These are phyloP conservation scores for Xylariaceae sp. DNA, from an alignment of 2,329 filamentous ascomycete species.

Conservation along the genomic window DNA sequence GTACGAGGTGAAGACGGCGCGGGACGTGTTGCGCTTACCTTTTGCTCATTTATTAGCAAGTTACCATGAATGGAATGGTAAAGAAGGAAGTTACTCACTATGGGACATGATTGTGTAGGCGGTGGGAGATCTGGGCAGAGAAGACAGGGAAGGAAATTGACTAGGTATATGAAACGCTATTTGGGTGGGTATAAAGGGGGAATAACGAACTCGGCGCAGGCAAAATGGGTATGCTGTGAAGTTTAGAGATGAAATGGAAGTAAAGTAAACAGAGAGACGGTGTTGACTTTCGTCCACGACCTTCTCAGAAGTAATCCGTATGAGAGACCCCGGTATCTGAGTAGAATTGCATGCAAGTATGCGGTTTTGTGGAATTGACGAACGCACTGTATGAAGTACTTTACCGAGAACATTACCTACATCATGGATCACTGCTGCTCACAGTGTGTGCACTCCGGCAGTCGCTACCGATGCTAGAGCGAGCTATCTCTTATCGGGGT, in stretches of 20 bases:
- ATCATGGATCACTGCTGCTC: background rate
- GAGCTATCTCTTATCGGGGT: background rate
- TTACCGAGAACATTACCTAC: background rate
- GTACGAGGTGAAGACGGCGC: slow-evolving; percentile 89
- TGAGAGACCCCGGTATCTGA: background rate
- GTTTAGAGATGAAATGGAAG: too few relatives aligned
- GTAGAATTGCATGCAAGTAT: background rate
- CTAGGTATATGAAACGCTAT: background rate
- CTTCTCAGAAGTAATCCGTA: background rate
- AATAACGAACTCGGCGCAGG: background rate
- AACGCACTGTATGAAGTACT: background rate
- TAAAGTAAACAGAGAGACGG: background rate
- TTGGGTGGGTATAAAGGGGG: background rate
- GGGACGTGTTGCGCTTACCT: slow-evolving; percentile 85
- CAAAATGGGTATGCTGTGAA: too few relatives aligned
- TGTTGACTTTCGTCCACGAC: background rate
- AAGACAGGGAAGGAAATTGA: background rate
- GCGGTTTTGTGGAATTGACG: background rate
- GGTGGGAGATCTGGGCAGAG: background rate
- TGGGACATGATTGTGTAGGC: slow-evolving; percentile 39
- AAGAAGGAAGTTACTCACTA: slow-evolving; percentile 28
- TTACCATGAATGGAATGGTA: background rate
- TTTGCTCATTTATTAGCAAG: slow-evolving; percentile 9
- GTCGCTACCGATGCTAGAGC: background rate
- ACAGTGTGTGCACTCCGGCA: background rate